Conservation (phyloP, 352 stramenopile species). For the Globisporangium acanthophoron region DNA sequence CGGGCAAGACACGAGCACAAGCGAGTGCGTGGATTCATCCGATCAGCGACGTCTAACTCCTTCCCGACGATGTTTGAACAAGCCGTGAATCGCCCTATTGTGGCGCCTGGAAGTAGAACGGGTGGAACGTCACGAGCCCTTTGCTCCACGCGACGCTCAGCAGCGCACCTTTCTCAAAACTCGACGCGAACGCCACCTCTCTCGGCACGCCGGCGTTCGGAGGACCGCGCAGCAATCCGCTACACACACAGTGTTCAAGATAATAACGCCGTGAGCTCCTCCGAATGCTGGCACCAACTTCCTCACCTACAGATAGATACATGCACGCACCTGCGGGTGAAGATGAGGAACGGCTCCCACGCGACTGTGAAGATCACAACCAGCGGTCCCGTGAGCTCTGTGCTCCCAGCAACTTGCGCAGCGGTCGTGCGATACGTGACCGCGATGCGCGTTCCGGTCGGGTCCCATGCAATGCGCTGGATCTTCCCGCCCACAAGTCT, state of each 20-base stretch:
- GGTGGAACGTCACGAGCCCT: conserved; percentile 72
- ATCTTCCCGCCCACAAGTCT: conserved; percentile 60
- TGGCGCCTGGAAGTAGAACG: conserved; percentile 62
- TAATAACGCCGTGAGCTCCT: not conserved
- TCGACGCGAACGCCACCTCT: conserved; percentile 57
- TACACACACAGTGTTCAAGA: not conserved
- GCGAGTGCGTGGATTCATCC: not conserved
- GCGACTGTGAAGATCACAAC: conserved; percentile 67
- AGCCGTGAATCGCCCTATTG: not conserved
- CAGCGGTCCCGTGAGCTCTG: conserved; percentile 34
- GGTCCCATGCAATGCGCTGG: conserved; percentile 62
- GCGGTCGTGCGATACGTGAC: conserved; percentile 38
- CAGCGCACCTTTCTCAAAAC: conserved; percentile 60
- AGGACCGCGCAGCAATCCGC: conserved; percentile 55
- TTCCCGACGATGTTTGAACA: not conserved
- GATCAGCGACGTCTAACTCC: not conserved
- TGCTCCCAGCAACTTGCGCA: not conserved
- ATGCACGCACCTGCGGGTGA: conserved; percentile 47
- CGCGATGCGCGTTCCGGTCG: conserved; percentile 56
- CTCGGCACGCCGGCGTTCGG: conserved; percentile 50
- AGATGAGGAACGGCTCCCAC: conserved; percentile 73
- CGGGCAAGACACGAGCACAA: too few relatives aligned
- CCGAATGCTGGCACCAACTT: not conserved
- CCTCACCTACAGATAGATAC: not conserved
- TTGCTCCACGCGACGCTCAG: conserved; percentile 73